Base-by-base conservation (phyloP, 192 early-diverging fungal species). In the Backusella westeae region DNA sequence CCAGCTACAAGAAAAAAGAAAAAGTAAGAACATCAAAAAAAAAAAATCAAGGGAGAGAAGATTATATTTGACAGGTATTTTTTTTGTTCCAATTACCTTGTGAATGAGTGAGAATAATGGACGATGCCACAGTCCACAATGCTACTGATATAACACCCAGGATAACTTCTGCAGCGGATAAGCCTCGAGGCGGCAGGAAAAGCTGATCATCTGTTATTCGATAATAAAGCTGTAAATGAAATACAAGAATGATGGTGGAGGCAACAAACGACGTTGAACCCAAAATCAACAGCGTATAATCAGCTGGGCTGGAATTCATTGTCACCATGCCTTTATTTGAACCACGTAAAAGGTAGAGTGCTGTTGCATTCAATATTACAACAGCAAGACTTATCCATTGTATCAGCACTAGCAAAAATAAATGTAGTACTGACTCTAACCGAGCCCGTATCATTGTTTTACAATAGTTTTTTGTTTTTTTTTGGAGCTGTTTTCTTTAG, bases 321-420 rank as follows among this genome's bases (percentile, higher is more conserved):
- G 4, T 44, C 17, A 34, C 70, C 42, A 71, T 26, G 12, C 70
- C 70, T 17, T 41, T 46, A 12, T 71, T 8, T 71, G 39, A 23
- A 9, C 15, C 21, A 12, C 70, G 34, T 69, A 71, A 71, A 49
- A 71, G 70, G 19, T 29, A 49, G 26, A 71, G 39, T 17, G 70
- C 70, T 3, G 70, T 71, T 44, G 42, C 70, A 71, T 71, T 71
- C 32, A 71, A 49, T 42, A 71, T 71, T 17, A 71, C 70, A 49
- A 71, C 70, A 49, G 70, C 70, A 32, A 71, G 23, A 44, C 70
- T 71, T 26, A 71, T 46, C 70, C 70, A 71, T 71, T 71, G 70
- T 26, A 71, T 44, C 42, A 71, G 17, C 17, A 71, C 70, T 71
- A 71, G 29, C 29, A 71, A 49, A 29, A 41, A 23, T 49, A 71